Percentiles rank a stretch among this genome's conserved stretches.
Conservation (phyloP, 1,284 basidiomycete species). For the Ceratobasidium sp. region DNA sequence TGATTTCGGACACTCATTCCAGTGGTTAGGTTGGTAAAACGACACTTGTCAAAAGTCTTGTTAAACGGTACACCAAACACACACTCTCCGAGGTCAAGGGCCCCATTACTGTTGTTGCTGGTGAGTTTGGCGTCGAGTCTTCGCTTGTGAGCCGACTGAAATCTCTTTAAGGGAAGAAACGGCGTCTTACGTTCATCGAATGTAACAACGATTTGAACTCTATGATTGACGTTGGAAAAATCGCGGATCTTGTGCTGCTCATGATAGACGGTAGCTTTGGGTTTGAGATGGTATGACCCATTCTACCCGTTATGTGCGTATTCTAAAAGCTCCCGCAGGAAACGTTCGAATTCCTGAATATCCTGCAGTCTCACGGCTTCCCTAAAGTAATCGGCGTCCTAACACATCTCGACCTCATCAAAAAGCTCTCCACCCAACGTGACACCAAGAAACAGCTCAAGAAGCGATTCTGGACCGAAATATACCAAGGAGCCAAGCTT, state of each 20-base stretch:
- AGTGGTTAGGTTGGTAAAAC: slow-evolving; percentile 80
- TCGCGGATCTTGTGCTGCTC: slow-evolving; percentile 94
- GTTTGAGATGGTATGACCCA: slow-evolving; percentile 89
- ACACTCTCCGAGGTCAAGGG: slow-evolving; percentile 91
- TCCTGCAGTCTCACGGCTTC: slow-evolving; percentile 96
- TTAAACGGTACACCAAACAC: slow-evolving; percentile 95
- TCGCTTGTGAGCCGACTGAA: neutral
- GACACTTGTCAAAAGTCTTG: slow-evolving; percentile 91
- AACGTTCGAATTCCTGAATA: slow-evolving; percentile 98
- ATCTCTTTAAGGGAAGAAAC: slow-evolving; percentile 72
- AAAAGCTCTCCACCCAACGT: slow-evolving; percentile 88
- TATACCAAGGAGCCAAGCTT: slow-evolving; percentile 97
- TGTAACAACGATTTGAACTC: slow-evolving; percentile 98
- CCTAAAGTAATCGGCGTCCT: slow-evolving; percentile 98
- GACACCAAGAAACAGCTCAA: slow-evolving; percentile 96
- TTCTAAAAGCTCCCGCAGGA: slow-evolving; percentile 67
- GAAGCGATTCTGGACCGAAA: slow-evolving; percentile 99
- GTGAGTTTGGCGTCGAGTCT: slow-evolving; percentile 46
- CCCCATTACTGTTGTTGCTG: slow-evolving; percentile 92
- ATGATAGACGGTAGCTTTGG: slow-evolving; percentile 99
- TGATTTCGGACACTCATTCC: neutral
- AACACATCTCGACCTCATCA: slow-evolving; percentile 96
- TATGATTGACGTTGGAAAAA: slow-evolving; percentile 98
- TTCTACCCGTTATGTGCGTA: neutral
- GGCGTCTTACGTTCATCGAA: slow-evolving; percentile 94